Percentiles rank a stretch among this genome's conserved stretches.
phyloP scores from a whole-genome alignment of 352 stramenopile species.

The Phytophthora citrophthora region DNA sequence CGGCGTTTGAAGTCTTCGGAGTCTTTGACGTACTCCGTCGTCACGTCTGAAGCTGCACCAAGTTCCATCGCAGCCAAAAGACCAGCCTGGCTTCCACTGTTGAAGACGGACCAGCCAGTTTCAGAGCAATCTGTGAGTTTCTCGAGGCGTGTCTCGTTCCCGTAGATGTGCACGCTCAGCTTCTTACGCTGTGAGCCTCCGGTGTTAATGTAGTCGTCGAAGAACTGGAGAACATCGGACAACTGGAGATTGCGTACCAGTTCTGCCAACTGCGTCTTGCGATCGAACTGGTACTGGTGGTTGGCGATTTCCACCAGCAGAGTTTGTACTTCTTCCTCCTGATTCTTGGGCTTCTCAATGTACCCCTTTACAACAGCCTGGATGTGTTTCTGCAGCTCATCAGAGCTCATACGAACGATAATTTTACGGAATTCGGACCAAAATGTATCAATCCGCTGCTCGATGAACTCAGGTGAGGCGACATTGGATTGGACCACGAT shows the following conservation, averaged over 20 bases:
- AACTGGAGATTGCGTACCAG: constrained; percentile 52
- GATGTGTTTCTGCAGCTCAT: constrained; percentile 59
- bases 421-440: constrained; percentile 42
- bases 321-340: constrained; percentile 62
- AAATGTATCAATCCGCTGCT: constrained; percentile 78
- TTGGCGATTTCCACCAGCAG: constrained; percentile 71
- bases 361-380: constrained; percentile 69
- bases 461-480: constrained; percentile 61
- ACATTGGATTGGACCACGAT: constrained; percentile 84
- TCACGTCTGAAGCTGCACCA: not conserved
- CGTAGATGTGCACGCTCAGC: constrained; percentile 67
- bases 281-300: constrained; percentile 78
- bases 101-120: constrained; percentile 30
- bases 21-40: constrained; percentile 32
- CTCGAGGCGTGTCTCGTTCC: constrained; percentile 40
- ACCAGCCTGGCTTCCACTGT: constrained; percentile 8
- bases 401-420: constrained; percentile 35
- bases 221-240: constrained; percentile 70
- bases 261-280: constrained; percentile 42
- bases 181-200: constrained; percentile 42
- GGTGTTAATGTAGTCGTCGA: constrained; percentile 58
- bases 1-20: constrained; percentile 36
- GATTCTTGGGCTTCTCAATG: constrained; percentile 75
- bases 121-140: constrained; percentile 20
- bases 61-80: constrained; percentile 24